These are phyloP conservation scores for Cryphonectria radicalis DNA, from an alignment of 2,329 filamentous ascomycete genomes.

Conservation along the genomic window DNA sequence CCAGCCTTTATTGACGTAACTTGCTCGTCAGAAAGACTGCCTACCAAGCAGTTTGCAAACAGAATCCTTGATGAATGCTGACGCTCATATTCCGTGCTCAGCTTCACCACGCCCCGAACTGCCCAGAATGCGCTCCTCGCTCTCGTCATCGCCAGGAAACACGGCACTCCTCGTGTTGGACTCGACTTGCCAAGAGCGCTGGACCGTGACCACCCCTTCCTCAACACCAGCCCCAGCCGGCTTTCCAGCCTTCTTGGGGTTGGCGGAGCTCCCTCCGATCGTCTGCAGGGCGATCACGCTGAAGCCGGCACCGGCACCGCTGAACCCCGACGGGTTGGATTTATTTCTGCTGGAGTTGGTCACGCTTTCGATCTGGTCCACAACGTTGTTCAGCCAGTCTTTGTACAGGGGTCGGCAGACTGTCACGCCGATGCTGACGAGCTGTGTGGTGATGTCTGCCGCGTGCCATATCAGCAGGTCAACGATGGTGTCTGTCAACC, in stretches of 20 bases:
- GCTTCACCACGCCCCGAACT: background rate
- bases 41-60: background rate
- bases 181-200: conserved; percentile 6
- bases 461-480: conserved; percentile 27
- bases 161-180: conserved; percentile 4
- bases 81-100: background rate
- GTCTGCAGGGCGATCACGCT: conserved; percentile 20
- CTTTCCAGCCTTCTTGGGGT: background rate
- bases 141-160: background rate
- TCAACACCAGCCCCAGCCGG: background rate
- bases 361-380: conserved; percentile 7
- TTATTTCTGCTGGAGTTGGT: background rate
- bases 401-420: conserved; percentile 29
- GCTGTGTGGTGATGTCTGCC: conserved; percentile 25
- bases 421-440: conserved; percentile 23
- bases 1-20: background rate
- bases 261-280: conserved; percentile 17
- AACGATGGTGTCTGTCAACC: conserved; percentile 15
- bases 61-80: background rate
- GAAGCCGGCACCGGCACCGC: background rate
- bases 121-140: conserved; percentile 7
- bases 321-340: background rate
- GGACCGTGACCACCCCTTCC: background rate
- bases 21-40: background rate
- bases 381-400: conserved; percentile 25